Evolutionary conservation across 768 basidiomycete species (phyloP).

Genomic region (Mycena haematopus): DNA sequence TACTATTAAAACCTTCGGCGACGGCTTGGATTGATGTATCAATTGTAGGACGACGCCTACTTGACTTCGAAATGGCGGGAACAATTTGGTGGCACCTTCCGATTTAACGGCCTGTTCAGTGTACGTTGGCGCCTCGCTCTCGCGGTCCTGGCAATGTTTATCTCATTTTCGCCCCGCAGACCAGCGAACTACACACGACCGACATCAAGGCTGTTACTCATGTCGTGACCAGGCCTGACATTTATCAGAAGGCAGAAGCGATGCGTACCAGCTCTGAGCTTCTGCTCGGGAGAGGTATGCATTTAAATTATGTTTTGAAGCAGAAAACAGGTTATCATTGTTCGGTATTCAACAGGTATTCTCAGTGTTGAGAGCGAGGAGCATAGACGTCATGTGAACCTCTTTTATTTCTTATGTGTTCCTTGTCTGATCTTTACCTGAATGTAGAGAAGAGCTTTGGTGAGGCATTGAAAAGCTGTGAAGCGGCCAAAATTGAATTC

Average conservation of each 20-base stretch:
- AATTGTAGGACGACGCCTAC: background rate
- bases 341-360: conserved; percentile 26
- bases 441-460: conserved; percentile 9
- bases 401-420: background rate
- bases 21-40: background rate
- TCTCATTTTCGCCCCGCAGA: conserved; percentile 29
- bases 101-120: conserved; percentile 16
- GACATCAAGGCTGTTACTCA: conserved; percentile 56
- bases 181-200: conserved; percentile 46
- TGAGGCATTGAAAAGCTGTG: background rate
- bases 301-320: too few species aligned
- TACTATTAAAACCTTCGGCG: background rate
- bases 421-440: background rate
- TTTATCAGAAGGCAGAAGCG: conserved; percentile 44
- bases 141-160: background rate
- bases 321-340: too few species aligned
- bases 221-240: conserved; percentile 48
- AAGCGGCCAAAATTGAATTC: background rate
- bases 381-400: conserved; percentile 48
- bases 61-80: conserved; percentile 13
- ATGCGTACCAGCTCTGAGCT: background rate
- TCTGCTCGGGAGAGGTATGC: conserved; percentile 7
- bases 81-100: conserved; percentile 11
- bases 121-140: conserved; percentile 1
- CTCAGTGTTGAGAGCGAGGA: conserved; percentile 43